Percentiles rank a stretch among this genome's conserved stretches.
Evolutionary conservation across 1,284 basidiomycete species (phyloP).

Genomic region (Uromyces viciae-fabae): DNA sequence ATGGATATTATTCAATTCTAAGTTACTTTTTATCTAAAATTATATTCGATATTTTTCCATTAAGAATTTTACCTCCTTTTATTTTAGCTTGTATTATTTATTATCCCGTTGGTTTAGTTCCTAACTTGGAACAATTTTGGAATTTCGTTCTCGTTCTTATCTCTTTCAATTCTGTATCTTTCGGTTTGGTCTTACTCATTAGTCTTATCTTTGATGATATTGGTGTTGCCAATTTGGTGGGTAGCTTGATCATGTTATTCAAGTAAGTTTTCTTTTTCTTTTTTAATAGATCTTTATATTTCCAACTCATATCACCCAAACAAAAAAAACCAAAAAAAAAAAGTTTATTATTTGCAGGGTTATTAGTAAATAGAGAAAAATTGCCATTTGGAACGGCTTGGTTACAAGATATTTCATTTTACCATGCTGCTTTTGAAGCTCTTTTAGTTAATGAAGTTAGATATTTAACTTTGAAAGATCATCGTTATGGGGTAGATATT

Average conservation of each 20-base stretch:
- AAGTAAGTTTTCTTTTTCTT: slow-evolving; percentile 64
- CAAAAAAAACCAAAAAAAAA: neutral
- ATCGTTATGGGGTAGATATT: slow-evolving; percentile 84
- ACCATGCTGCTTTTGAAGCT: slow-evolving; percentile 97
- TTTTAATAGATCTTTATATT: slow-evolving; percentile 29
- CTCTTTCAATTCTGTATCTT: slow-evolving; percentile 89
- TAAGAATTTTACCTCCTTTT: slow-evolving; percentile 87
- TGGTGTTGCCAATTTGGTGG: slow-evolving; percentile 84
- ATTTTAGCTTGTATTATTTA: slow-evolving; percentile 93
- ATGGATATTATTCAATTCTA: slow-evolving; percentile 91
- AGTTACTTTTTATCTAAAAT: slow-evolving; percentile 96
- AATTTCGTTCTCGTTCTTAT: slow-evolving; percentile 93
- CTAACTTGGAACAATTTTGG: slow-evolving; percentile 84
- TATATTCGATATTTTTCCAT: slow-evolving; percentile 88
- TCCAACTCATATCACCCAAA: slow-evolving; percentile 6
- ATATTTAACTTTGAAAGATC: slow-evolving; percentile 85
- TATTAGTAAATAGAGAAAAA: slow-evolving; percentile 87
- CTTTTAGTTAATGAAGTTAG: slow-evolving; percentile 91
- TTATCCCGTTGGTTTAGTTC: slow-evolving; percentile 84
- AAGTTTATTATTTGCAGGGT: slow-evolving; percentile 87
- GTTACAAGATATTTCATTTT: slow-evolving; percentile 88
- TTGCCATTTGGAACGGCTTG: slow-evolving; percentile 70
- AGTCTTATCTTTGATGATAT: slow-evolving; percentile 80
- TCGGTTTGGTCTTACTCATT: slow-evolving; percentile 81
- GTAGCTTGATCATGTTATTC: slow-evolving; percentile 92